Base-by-base conservation (phyloP, 352 stramenopile genomes). In the Pelagophyceae sp. region DNA sequence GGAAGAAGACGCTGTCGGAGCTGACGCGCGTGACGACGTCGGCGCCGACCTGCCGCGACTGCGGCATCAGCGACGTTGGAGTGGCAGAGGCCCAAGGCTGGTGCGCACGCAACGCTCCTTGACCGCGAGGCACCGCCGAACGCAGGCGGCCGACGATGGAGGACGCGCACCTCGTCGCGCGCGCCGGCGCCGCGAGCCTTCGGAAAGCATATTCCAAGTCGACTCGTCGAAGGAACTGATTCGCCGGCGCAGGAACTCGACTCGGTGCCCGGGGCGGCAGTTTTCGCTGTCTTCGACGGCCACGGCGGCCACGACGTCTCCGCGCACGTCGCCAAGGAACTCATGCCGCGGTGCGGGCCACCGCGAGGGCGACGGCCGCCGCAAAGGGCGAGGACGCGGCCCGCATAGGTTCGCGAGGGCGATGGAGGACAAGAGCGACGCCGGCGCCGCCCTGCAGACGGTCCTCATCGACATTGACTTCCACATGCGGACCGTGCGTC, bases 281-380 rank as follows among this genome's bases (percentile, higher is more conserved):
- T 88, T 33, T 65, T 87, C 1, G 83, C 78, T 31, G 81, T 88
- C 29, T 87, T 86, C 69, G 83, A 88, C 77, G 83, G 83, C 3
- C 83, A 88, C 75, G 83, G 81, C 38, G 84, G 83, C 0, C 72
- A 71, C 32, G 38, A 80, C 1, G 79, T 78, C 27, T 79, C 83
- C 15, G 80, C 32, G 0, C 85, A 83, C 51, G 80, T 71, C 20
- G 80, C 78, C 17, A 38, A 60, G 45, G 54, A 83, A 31, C 78
- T 88, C 70, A 77, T 86, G 38, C 76, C 25, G 17, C 27, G 50
- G 54, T n/a, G n/a, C n/a, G n/a, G n/a, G n/a, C n/a, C n/a, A n/a
- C n/a, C n/a, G n/a, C n/a, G n/a, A n/a, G n/a, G n/a, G n/a, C n/a
- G n/a, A n/a, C n/a, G n/a, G n/a, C n/a, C n/a, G n/a, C n/a, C n/a